Conservation (phyloP, 1,284 basidiomycete genomes). For the Caloboletus inedulis region DNA sequence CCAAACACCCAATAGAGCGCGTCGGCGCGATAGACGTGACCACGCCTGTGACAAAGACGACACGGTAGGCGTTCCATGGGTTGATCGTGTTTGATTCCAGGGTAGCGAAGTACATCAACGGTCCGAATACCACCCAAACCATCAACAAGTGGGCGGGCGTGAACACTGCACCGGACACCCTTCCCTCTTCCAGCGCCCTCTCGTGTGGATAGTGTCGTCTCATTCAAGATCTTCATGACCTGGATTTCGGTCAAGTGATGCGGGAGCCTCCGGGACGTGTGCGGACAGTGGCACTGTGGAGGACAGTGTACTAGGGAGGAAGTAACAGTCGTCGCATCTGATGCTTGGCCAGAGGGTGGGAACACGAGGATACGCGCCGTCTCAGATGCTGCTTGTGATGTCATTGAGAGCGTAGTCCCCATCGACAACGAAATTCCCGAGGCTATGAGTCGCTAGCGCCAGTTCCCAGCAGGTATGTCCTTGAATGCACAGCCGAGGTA, state of each 20-base stretch:
- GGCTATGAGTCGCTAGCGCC: conserved; percentile 4
- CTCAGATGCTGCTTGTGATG: conserved; percentile 6
- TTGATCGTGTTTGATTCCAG: conserved; percentile 8
- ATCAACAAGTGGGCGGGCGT: not conserved
- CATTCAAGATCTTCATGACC: not conserved
- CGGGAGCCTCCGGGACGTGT: not conserved
- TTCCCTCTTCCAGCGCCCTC: not conserved
- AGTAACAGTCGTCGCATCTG: conserved; percentile 11
- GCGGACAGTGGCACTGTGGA: not conserved
- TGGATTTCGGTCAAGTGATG: not conserved
- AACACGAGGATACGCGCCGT: conserved; percentile 1
- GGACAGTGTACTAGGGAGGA: conserved; percentile 3
- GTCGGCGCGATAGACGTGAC: conserved; percentile 7
- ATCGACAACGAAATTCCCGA: conserved; percentile 3
- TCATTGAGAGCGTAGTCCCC: conserved; percentile 11
- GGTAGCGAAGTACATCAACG: not conserved
- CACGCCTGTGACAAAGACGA: conserved; percentile 1
- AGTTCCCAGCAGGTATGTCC: too few relatives aligned
- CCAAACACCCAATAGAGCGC: conserved; percentile 15
- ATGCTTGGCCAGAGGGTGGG: conserved; percentile 9
- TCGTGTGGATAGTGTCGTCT: conserved; percentile 10
- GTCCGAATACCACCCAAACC: not conserved
- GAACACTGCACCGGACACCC: conserved; percentile 4
- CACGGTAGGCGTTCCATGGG: conserved; percentile 2
- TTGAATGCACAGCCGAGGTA: conserved; percentile 8